Evolutionary conservation across 2,329 filamentous ascomycete species (phyloP).

Genomic region (Trichoderma sp.): DNA sequence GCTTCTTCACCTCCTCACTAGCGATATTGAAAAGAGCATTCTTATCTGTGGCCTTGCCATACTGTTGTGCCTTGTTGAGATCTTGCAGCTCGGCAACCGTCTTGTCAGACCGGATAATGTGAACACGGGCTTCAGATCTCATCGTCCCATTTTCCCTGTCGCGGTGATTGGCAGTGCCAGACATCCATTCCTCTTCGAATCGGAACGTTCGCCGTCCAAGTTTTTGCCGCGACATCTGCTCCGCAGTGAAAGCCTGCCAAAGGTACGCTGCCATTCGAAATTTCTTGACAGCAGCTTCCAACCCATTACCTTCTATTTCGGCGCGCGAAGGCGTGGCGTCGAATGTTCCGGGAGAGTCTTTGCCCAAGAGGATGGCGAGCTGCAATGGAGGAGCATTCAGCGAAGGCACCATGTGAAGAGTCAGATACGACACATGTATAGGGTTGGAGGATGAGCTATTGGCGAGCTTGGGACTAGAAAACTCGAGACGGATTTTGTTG

Average conservation of each 20-base stretch:
- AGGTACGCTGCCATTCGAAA: conserved; percentile 94
- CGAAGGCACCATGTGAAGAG: conserved; percentile 82
- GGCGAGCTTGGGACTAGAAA: conserved; percentile 77
- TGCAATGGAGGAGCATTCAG: conserved; percentile 81
- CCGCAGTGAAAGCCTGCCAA: conserved; percentile 95
- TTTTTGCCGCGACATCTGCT: conserved; percentile 91
- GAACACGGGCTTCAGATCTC: conserved; percentile 88
- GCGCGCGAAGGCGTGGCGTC: conserved; percentile 76
- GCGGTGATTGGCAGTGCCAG: conserved; percentile 74
- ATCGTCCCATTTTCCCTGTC: conserved; percentile 72
- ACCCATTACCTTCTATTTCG: conserved; percentile 76
- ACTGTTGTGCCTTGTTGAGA: conserved; percentile 76
- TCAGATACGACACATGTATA: conserved; percentile 77
- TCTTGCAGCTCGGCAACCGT: conserved; percentile 82
- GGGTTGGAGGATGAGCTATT: conserved; percentile 66
- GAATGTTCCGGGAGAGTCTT: conserved; percentile 83
- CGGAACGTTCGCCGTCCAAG: conserved; percentile 84
- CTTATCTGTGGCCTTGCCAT: conserved; percentile 66
- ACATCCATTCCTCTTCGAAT: conserved; percentile 94
- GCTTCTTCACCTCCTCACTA: conserved; percentile 71
- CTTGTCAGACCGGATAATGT: conserved; percentile 79
- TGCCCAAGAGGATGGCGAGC: conserved; percentile 82
- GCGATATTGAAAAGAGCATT: conserved; percentile 77
- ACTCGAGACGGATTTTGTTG: conserved; percentile 87
- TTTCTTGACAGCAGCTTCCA: conserved; percentile 82